These are phyloP conservation scores for Astrothelium subdiscretum DNA, from an alignment of 495 filamentous ascomycete species.

Conservation along the genomic window DNA sequence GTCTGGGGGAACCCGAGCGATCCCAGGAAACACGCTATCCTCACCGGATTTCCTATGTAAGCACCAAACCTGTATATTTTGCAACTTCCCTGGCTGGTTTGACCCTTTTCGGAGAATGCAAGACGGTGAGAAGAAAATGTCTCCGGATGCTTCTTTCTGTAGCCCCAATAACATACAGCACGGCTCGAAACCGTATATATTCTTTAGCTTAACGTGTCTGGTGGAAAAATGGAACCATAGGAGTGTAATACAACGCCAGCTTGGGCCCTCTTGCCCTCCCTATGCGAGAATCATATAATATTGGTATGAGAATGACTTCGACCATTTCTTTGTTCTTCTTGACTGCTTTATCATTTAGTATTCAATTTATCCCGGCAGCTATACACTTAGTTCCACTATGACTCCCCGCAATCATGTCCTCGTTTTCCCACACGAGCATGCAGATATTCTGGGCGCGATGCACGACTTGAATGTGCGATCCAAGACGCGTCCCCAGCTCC, in stretches of 20 bases:
- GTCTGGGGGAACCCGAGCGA: no score
- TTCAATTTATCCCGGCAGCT: not conserved
- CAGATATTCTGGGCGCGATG: slow-evolving; percentile 6
- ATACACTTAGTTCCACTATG: slow-evolving; percentile 5
- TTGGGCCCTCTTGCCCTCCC: not conserved
- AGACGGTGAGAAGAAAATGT: not conserved
- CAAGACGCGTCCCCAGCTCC: slow-evolving; percentile 8
- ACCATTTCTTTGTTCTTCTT: not conserved
- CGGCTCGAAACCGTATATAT: not conserved
- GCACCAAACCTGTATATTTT: no score
- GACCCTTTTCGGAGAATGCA: no score
- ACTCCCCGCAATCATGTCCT: slow-evolving; percentile 7
- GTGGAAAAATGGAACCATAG: not conserved
- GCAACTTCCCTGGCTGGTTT: no score
- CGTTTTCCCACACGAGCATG: slow-evolving; percentile 10
- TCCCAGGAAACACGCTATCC: no score
- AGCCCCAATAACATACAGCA: not conserved
- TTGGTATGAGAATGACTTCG: not conserved
- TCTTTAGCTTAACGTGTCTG: not conserved
- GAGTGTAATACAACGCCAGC: not conserved
- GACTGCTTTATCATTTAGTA: not conserved
- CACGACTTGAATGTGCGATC: slow-evolving; percentile 11
- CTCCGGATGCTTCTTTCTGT: not conserved
- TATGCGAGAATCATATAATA: not conserved
- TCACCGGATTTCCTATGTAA: no score